Evolutionary conservation across 2,329 filamentous ascomycete species (phyloP), one percentile per base, ranked within the genome.

Genomic region (Ceratocystis cubensis): DNA sequence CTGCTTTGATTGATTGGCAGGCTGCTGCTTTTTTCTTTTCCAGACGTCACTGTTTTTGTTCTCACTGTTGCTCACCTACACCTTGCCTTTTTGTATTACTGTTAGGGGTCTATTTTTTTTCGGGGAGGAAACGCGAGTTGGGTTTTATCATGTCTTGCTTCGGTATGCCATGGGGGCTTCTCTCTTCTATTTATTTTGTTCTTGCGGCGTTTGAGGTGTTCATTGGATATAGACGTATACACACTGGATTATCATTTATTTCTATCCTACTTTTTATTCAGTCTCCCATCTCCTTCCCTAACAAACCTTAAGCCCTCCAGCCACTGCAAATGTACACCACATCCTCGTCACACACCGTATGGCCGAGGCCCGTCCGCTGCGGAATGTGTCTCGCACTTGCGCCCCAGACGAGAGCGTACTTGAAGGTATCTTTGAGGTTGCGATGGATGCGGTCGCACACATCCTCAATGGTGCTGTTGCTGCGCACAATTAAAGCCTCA

Each of bases 361-460:
- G 94, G 5, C 84, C 80, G 72, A 99, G 76, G 0, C 94, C 95
- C 46, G 96, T 93, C 69, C 94, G 81, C 80, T 99, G 94, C 45
- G 95, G 94, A 45, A 97, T 82, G 79, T 99, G 95, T 72, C 91
- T 86, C 45, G 94, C 94, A 76, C 93, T 97, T 20, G 92, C 92
- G 3, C 94, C 94, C 95, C 95, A 99, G 0, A 99, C 94, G 70
- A 97, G 78, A 2, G 94, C 95, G 78, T 97, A 96, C 80, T 97
- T 99, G 82, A 97, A 99, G 3, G 91, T 96, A 70, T 99, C 95
- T 83, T 97, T 99, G 70, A 99, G 79, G 30, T 86, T 94, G 69
- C 94, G 82, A 78, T 99, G 94, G 71, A 99, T 89, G 72, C 90
- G 86, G 76, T 99, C 94, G 76, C 94, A 99, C 8, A 99, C 94